Evolutionary conservation across 2,329 filamentous ascomycete genomes (phyloP), one percentile per base, ranked within the genome.

Genomic region (Pseudogymnoascus sp.): DNA sequence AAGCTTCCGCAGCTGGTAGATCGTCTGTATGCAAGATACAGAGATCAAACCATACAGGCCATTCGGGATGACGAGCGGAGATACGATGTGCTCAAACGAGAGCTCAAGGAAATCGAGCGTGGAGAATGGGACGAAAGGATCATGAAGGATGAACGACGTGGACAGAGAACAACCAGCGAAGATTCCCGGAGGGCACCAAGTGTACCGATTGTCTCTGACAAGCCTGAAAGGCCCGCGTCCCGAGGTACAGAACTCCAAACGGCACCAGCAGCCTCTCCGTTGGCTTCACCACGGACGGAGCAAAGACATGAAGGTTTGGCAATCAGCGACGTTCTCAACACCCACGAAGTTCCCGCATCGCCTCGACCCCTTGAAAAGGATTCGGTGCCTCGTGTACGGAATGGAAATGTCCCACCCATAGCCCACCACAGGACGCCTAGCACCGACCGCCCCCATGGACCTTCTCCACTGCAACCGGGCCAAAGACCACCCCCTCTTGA

Each of bases 1-100:
- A 85, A 88, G 67, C 79, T 96, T 1, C 89, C 89, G 1, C 78
- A 81, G 29, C 77, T 96, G 51, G 83, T 96, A 59, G 81, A 87
- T 64, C 85, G 87, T 67, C 80, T 96, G 1, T 96, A 95, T 72
- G 81, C 83, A 11, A 82, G 84, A 66, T 97, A 96, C 73, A 83
- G 86, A 67, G 84, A 88, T 54, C 79, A 87, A 47, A 79, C 88
- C 60, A 81, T 91, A n/a, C 78, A 79, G 63, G 83, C 88, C 70
- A 90, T 97, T 65, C 80, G 83, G 64, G 84, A 89, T 63, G 88
- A 95, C 66, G 93, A 97, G 77, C 81, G 80, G 64, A 81, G 79
- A 61, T 89, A 88, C 71, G 81, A 83, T 26, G 77, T 77, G 16
- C 76, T 93, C 47, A 83, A 86, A 73, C 80, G 79, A 64, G 88